phyloP scores from a whole-genome alignment of 2,329 filamentous ascomycete species.

The Periconia macrospinosa region DNA sequence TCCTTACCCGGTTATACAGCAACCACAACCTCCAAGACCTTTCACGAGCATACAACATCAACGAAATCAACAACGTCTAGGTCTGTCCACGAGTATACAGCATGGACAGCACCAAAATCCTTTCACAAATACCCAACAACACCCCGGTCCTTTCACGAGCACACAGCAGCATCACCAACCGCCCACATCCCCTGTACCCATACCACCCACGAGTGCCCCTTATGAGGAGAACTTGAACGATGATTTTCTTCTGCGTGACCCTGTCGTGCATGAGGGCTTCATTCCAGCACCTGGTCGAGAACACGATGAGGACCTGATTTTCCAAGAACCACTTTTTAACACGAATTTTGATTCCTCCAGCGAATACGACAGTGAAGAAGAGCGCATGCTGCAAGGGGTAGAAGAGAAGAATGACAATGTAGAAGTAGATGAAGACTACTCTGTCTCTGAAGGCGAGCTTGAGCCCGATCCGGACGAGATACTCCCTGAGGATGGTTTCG shows the following conservation, averaged over 20 bases:
- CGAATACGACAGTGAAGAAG: conserved; percentile 34
- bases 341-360: conserved; percentile 25
- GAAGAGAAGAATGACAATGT: conserved; percentile 31
- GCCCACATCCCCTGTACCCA: conserved; percentile 1
- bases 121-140: background rate
- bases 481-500: conserved; percentile 29
- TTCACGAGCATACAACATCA: background rate
- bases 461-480: conserved; percentile 36
- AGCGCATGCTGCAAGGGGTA: conserved; percentile 29
- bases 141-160: conserved; percentile 18
- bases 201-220: background rate
- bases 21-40: background rate
- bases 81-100: background rate
- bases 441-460: conserved; percentile 28
- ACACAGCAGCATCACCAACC: conserved; percentile 3
- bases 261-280: conserved; percentile 44
- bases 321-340: conserved; percentile 22
- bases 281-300: conserved; percentile 40
- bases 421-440: conserved; percentile 40
- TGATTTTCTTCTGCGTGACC: conserved; percentile 27
- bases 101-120: background rate
- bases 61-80: background rate
- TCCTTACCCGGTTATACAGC: background rate
- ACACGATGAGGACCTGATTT: conserved; percentile 32
- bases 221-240: conserved; percentile 27